Evolutionary conservation across 78 protist genomes (phyloP), one percentile per base, ranked within the genome.

Genomic region (Pigoraptor vietnamica): DNA sequence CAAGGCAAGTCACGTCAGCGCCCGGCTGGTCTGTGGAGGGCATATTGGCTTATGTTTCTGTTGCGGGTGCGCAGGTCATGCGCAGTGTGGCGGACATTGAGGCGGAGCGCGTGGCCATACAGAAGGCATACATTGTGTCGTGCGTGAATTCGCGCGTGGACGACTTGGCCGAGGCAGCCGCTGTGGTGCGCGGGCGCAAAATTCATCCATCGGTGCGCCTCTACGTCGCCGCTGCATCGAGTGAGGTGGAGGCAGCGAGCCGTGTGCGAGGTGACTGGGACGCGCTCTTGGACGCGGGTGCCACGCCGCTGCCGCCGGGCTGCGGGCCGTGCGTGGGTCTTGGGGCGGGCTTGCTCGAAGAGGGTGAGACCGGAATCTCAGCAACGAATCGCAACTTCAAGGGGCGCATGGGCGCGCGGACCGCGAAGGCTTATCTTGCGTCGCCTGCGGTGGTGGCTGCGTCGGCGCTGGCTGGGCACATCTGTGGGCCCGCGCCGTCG

Each of bases 361-460:
- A 94, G 10, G 97, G 97, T 0, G 97, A 95, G 90, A 94, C 92
- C 23, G 97, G 97, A 29, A 95, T 95, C 82, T 90, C 93, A 0
- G 97, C 97, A 10, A 95, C 97, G 24, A 95, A 95, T 90, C 83
- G 97, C n/a, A 95, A 95, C 93, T 95, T 95, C 55, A 95, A 95
- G 37, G 97, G 95, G 23, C 91, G 96, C 48, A 95, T 94, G 97
- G 97, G 97, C 24, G 48, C 91, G 24, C 83, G 88, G 14, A 93
- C 93, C 34, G 93, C 90, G 1, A 84, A 37, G 38, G 92, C 94
- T 37, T 95, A 95, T 86, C 92, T 95, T 23, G 95, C 97, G 0
- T 94, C 96, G 33, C 97, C 97, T n/a, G 97, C 94, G 1, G 95
- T 94, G 1, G 97, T 95, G 21, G 96, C 97, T 0, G 93, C 92